Conservation (phyloP, 2,329 filamentous ascomycete genomes). For the Pseudogymnoascus verrucosus region DNA sequence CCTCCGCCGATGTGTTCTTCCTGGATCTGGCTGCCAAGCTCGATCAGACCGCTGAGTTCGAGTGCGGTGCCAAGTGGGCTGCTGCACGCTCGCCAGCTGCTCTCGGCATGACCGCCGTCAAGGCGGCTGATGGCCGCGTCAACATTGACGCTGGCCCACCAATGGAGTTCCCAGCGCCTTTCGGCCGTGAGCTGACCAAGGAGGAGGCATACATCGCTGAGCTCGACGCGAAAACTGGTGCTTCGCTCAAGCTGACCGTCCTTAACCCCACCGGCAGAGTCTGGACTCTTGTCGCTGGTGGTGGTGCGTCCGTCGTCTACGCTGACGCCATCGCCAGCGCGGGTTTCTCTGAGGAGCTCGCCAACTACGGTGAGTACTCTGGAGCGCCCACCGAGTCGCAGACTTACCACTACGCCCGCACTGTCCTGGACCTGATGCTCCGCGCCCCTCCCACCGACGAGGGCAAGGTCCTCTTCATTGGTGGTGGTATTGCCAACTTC, state of each 20-base stretch:
- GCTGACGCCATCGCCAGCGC: constrained; percentile 96
- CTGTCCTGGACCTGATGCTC: constrained; percentile 94
- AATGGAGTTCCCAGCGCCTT: constrained; percentile 98
- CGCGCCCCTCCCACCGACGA: constrained; percentile 75
- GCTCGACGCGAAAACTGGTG: constrained; percentile 98
- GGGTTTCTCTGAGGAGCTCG: constrained; percentile 90
- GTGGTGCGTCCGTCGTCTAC: constrained; percentile 98
- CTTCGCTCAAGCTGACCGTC: constrained; percentile 95
- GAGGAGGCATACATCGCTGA: constrained; percentile 99
- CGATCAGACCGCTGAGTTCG: constrained; percentile 98
- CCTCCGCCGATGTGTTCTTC: constrained; percentile 93
- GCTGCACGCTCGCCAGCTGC: constrained; percentile 85
- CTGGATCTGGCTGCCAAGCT: constrained; percentile 97
- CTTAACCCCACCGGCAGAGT: constrained; percentile 86
- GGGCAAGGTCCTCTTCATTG: constrained; percentile 98
- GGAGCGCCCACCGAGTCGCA: constrained; percentile 97
- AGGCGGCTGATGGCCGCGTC: constrained; percentile 63
- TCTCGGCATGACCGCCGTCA: constrained; percentile 68
- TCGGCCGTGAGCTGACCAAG: constrained; percentile 96
- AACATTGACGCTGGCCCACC: constrained; percentile 93
- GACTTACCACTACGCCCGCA: constrained; percentile 98
- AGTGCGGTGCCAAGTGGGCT: constrained; percentile 98
- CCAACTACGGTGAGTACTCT: constrained; percentile 99
- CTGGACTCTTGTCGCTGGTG: constrained; percentile 97
- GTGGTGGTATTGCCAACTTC: constrained; percentile 99